Evolutionary conservation across 805 yeast genomes (phyloP), one percentile per base, ranked within the genome.

Genomic region (Sugiyamaella smithiae): DNA sequence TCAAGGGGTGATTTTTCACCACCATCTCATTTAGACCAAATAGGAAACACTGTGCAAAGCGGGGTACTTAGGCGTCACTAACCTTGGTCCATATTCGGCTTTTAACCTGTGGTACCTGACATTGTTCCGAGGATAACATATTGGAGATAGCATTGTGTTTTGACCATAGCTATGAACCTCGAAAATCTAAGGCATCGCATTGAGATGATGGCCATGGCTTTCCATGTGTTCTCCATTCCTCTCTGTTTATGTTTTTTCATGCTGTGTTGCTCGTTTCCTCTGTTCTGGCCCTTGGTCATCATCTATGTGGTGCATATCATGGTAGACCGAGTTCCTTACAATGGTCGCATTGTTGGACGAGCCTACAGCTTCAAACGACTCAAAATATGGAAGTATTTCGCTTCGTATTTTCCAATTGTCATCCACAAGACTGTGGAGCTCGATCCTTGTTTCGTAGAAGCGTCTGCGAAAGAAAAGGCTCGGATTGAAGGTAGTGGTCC

Each of bases 191-290:
- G 66, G 23, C 71, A 83, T 52, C 67, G 95, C 43, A 59, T 81
- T 14, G 84, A 88, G 56, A 87, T 91, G 0, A 58, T 83, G 3
- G 80, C 81, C 0, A 78, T 88, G 11, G 73, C 86, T 2, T 77
- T 88, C 78, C 96, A 88, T 65, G 77, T 84, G 1, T 72, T 87
- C 14, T 75, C 86, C 4, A 81, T 87, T 25, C 84, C 95, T 0
- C 22, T 74, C 11, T 67, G 77, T 17, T 48, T 61, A 9, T 49
- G 63, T 11, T 41, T 59, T 11, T 81, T 83, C 55, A 73, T 88
- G 45, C 67, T 80, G 8, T 58, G 79, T 1, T 71, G 85, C 67
- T 74, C 89, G 0, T 68, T 76, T 41, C 84, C 84, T 0, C 56
- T 72, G 12, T 69, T 81, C 37, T 89, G 97, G 96, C 73, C 87